A percentile compares a stretch with the other conserved stretches of the same genome.
Evolutionary conservation across 106 monocot genomes (phyloP).

Genomic region (Allium sativum): DNA sequence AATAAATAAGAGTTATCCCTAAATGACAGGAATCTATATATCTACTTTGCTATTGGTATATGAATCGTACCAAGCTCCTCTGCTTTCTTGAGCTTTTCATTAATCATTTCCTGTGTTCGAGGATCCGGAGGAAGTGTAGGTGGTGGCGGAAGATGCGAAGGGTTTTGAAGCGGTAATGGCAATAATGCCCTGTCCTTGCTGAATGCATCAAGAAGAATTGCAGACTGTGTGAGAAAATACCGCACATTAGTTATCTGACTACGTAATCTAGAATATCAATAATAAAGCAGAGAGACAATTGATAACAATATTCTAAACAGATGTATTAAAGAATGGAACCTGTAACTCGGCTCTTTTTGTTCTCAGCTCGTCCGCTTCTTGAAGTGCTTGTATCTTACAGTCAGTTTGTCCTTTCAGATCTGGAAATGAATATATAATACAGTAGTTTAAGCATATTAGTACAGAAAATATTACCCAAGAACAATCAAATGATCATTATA

Average conservation of each 20-base stretch:
- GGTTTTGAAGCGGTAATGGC: conserved; percentile 53
- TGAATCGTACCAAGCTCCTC: conserved; percentile 55
- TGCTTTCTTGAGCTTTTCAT: conserved; percentile 84
- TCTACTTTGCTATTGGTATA: too few relatives aligned
- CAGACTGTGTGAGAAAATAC: conserved; percentile 8
- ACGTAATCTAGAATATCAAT: neutral
- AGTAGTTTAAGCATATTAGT: neutral
- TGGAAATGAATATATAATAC: conserved; percentile 7
- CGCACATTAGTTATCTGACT: too few relatives aligned
- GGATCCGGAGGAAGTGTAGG: conserved; percentile 63
- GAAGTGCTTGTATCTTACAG: conserved; percentile 64
- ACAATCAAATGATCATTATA: neutral
- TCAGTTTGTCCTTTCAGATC: conserved; percentile 89
- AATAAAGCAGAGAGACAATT: neutral
- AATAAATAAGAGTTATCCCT: too few relatives aligned
- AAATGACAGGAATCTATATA: too few relatives aligned
- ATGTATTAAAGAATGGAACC: conserved; percentile 13
- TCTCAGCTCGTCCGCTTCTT: conserved; percentile 76
- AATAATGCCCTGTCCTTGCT: conserved; percentile 80
- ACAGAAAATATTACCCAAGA: neutral
- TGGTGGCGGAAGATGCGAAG: conserved; percentile 32
- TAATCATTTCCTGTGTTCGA: conserved; percentile 89
- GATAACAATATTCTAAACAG: too few relatives aligned
- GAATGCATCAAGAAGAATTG: conserved; percentile 89
- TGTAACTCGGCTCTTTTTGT: conserved; percentile 83